These are phyloP conservation scores for Eucalyptus victrix DNA, from an alignment of 345 rosid species.

Conservation along the genomic window DNA sequence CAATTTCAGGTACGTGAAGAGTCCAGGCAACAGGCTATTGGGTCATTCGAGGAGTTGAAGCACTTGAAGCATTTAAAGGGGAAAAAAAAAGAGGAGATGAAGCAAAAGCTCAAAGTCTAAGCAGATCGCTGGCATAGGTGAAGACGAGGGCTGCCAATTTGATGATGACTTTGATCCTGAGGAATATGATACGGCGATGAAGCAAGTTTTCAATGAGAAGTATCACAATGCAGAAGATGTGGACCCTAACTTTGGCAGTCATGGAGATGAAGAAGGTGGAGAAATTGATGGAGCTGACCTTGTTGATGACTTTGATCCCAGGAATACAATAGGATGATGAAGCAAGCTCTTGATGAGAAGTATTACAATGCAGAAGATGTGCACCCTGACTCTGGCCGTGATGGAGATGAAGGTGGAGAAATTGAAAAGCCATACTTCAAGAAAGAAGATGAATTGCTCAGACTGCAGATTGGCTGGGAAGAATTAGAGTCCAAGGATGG, in stretches of 20 bases:
- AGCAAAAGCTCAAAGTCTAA: conserved; percentile 46
- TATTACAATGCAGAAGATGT: conserved; percentile 58
- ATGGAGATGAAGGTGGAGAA: conserved; percentile 25
- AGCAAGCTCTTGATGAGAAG: conserved; percentile 32
- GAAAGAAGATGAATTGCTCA: conserved; percentile 74
- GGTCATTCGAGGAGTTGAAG: conserved; percentile 78
- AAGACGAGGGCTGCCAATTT: conserved; percentile 22
- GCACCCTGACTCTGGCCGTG: conserved; percentile 26
- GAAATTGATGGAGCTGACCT: too few relatives aligned
- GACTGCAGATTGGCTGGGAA: conserved; percentile 68
- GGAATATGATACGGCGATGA: conserved; percentile 31
- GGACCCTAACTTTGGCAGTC: too few relatives aligned
- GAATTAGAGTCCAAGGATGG: conserved; percentile 38
- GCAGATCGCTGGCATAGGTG: conserved; percentile 55
- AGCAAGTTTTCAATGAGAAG: too few relatives aligned
- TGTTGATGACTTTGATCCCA: too few relatives aligned
- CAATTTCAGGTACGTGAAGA: too few relatives aligned
- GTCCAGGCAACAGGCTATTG: conserved; percentile 9
- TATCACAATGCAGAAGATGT: too few relatives aligned
- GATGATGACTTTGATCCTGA: conserved; percentile 75
- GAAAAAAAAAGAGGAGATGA: conserved; percentile 55
- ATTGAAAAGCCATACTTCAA: conserved; percentile 69
- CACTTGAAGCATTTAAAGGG: conserved; percentile 54
- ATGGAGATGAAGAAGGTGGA: too few relatives aligned
- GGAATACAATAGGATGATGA: conserved; percentile 30